Evolutionary conservation across 352 stramenopile species (phyloP), one percentile per base, ranked within the genome.

Genomic region (Plasmopara halstedii): DNA sequence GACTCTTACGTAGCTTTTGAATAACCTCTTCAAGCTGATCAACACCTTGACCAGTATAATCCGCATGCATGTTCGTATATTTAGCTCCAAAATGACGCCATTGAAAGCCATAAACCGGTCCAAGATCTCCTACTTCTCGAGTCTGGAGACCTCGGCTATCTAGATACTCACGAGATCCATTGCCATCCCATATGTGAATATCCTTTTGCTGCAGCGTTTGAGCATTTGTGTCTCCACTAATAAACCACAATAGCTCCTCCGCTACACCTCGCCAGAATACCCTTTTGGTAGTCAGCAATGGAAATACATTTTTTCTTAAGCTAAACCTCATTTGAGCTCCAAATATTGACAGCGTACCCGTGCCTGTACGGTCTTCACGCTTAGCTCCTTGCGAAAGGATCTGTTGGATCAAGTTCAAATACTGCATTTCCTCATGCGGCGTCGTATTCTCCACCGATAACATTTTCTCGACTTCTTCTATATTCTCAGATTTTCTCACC

Each of bases 161-260:
- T 9, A 98, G 59, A 55, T 94, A 98, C 54, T 98, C 95, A 6
- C 94, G 80, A 2, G 90, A 98, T 25, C 92, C 96, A 72, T 99
- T 99, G 29, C 97, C 96, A 67, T 99, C 97, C 97, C 97, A 99
- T 57, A 99, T 99, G 58, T 98, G 96, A 64, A 99, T 98, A 51
- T 96, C 75, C 71, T 99, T 99, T 46, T 97, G 88, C 62, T 93
- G 73, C 5, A 99, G 68, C 35, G 95, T 88, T 62, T 98, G 97
- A 4, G 93, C 94, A 60, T 95, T 98, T 17, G 95, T 99, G 53
- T 94, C 88, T n/a, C 96, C 96, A 37, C 76, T 83, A 56, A 99
- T 90, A 66, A 99, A 99, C 96, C 96, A 99, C 31, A 99, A 68
- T 26, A 99, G 69, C 67, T 99, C 97, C 69, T 99, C 97, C 0